Evolutionary conservation across 2,329 filamentous ascomycete species (phyloP).

Genomic region (Hypomyces perniciosus): DNA sequence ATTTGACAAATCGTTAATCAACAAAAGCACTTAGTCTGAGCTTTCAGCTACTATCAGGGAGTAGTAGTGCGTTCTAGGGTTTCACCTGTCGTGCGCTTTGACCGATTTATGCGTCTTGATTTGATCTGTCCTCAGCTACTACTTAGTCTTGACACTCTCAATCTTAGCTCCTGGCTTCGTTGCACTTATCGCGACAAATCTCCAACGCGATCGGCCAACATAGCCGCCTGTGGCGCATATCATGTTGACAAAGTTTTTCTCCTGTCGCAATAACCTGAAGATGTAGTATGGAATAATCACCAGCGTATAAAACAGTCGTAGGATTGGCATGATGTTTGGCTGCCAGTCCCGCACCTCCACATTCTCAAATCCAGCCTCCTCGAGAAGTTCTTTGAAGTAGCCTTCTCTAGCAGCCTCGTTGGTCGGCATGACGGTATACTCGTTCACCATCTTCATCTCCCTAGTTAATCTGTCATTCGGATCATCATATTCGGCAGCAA

Average conservation of each 20-base stretch:
- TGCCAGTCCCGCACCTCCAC: constrained; percentile 39
- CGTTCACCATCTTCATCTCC: constrained; percentile 33
- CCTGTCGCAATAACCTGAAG: constrained; percentile 35
- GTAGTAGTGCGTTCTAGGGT: too few species aligned
- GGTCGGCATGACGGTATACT: constrained; percentile 41
- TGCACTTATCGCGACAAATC: constrained; percentile 15
- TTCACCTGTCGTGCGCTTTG: too few species aligned
- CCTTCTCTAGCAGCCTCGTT: constrained; percentile 33
- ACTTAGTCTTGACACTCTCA: neutral
- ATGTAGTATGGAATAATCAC: constrained; percentile 42
- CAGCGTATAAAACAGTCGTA: constrained; percentile 40
- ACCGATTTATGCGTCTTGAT: too few species aligned
- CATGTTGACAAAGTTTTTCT: constrained; percentile 41
- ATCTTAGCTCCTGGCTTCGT: constrained; percentile 7
- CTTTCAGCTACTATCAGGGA: too few species aligned
- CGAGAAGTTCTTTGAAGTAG: constrained; percentile 34
- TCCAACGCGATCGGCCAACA: constrained; percentile 14
- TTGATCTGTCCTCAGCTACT: too few species aligned
- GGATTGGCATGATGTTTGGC: constrained; percentile 42
- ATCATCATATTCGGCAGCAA: constrained; percentile 30
- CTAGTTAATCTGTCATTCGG: constrained; percentile 21
- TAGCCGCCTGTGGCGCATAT: constrained; percentile 3
- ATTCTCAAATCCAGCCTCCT: constrained; percentile 39
- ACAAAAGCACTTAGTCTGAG: too few species aligned
- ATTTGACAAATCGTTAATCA: too few species aligned